These are phyloP conservation scores for Ophiocytium majus DNA, from an alignment of 352 stramenopile species.

Conservation along the genomic window DNA sequence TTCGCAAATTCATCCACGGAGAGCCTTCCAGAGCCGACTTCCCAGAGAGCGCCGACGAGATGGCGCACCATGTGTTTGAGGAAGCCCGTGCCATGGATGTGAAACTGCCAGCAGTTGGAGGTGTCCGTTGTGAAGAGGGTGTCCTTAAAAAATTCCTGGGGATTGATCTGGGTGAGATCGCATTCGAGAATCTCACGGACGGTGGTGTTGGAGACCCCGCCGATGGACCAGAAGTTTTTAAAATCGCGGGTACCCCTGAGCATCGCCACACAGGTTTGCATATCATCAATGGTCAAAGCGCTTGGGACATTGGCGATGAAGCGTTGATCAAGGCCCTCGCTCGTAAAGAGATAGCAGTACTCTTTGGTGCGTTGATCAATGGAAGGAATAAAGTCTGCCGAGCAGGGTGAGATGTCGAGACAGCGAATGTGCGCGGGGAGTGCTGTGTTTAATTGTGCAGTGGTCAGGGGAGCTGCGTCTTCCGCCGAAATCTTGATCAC, in stretches of 20 bases:
- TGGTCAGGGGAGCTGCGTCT: neutral
- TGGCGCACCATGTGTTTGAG: conserved; percentile 1
- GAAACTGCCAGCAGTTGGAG: neutral
- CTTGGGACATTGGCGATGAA: neutral
- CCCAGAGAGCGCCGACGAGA: neutral
- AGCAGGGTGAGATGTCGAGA: neutral
- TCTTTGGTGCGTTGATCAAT: neutral
- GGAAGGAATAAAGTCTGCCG: neutral
- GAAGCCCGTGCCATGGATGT: neutral
- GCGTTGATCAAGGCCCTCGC: neutral
- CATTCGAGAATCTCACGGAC: neutral
- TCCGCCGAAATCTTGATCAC: neutral
- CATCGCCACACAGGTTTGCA: neutral
- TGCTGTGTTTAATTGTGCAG: neutral
- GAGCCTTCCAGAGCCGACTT: neutral
- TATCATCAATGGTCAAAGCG: neutral
- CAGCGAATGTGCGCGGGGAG: neutral
- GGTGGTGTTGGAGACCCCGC: neutral
- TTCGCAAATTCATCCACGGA: neutral
- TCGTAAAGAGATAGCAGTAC: conserved; percentile 2
- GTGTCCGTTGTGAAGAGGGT: neutral
- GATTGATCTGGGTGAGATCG: neutral
- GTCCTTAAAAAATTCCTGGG: neutral
- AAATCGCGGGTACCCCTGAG: neutral
- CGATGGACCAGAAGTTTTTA: neutral